phyloP scores from a whole-genome alignment of 495 filamentous ascomycete genomes.

The Mycothermus thermophilus region DNA sequence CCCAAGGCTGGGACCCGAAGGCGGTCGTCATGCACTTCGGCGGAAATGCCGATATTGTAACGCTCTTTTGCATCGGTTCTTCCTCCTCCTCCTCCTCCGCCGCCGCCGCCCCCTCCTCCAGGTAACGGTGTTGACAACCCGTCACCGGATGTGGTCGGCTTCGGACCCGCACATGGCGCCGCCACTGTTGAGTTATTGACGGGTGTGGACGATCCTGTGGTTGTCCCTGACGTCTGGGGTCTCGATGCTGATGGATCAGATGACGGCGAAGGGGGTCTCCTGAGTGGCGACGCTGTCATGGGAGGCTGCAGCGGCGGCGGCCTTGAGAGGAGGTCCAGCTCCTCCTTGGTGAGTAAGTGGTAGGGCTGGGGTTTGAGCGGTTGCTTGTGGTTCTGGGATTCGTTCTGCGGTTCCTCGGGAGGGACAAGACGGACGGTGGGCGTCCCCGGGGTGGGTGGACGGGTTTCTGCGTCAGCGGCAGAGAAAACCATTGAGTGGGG shows the following conservation, averaged over 20 bases:
- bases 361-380: not conserved
- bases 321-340: constrained; percentile 4
- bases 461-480: not conserved
- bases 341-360: constrained; percentile 3
- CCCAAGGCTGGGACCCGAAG: too few species aligned
- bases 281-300: not conserved
- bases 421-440: constrained; percentile 1
- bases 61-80: too few species aligned
- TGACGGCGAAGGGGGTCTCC: not conserved
- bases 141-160: too few species aligned
- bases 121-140: too few species aligned
- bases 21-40: too few species aligned
- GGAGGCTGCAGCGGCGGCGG: not conserved
- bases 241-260: not conserved
- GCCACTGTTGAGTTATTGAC: too few species aligned
- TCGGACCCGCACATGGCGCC: too few species aligned
- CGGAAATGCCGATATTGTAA: too few species aligned
- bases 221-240: too few species aligned
- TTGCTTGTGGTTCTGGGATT: not conserved
- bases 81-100: not conserved
- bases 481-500: not conserved
- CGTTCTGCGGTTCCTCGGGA: not conserved
- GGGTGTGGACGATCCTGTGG: too few species aligned
- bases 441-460: not conserved
- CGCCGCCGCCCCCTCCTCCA: too few species aligned